Evolutionary conservation across 139 green algal species (phyloP), one percentile per base, ranked within the genome.

Genomic region (Closterium sp.): DNA sequence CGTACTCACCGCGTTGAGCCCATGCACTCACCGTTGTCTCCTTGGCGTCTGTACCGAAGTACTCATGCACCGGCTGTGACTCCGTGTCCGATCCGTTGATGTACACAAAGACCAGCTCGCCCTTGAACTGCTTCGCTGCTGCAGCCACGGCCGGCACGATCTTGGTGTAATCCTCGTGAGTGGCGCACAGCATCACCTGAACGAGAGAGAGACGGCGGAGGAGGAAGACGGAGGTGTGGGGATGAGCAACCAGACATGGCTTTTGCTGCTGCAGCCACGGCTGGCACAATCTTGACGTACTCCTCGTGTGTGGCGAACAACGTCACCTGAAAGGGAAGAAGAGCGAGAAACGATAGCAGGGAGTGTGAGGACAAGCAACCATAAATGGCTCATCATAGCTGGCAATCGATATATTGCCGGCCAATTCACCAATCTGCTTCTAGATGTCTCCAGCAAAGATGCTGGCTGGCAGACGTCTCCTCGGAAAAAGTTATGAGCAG

Each of bases 401-500:
- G 38, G 38, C 38, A 12, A 55, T 4, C 38, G 10, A 66, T 66
- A 66, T 12, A 66, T 2, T 23, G 21, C 4, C 38, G 16, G 3
- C 38, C 38, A 66, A 6, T 8, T 10, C 12, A 86, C 83, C 30
- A 32, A 86, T 23, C n/a, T 86, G 28, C n/a, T 86, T 32, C 83
- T 86, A 23, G 32, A 33, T 76, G 2, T 91, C n/a, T 30, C 38
- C 31, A 35, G 31, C 89, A 3, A 91, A 89, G 33, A 91, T 91
- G n/a, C 33, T 38, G 31, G n/a, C n/a, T n/a, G n/a, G 34, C n/a
- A 2, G 88, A 34, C 7, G 34, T 91, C 64, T 91, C 88, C 34
- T 34, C 30, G 9, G n/a, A 87, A 36, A 91, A 91, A 3, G 88
- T 88, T 8, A 91, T 91, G 55, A 91, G 35, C 33, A 91, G 88